Evolutionary conservation across 1,139 yeast species (phyloP).

Genomic region (Zygotorulaspora mrakii): DNA sequence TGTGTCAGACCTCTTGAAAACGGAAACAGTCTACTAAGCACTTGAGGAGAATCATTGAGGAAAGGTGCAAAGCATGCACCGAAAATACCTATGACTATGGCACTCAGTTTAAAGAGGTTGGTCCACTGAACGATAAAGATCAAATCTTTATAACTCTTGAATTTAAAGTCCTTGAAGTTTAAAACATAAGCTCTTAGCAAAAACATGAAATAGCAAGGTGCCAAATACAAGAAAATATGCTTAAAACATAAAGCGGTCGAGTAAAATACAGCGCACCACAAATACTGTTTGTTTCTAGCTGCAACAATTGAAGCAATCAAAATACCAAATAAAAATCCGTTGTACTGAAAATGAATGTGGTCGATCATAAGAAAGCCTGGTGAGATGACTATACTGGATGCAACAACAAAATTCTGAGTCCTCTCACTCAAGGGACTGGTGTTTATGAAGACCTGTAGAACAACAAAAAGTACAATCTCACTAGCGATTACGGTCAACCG

Average conservation of each 20-base stretch:
- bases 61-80: constrained; percentile 79
- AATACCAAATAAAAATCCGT: constrained; percentile 88
- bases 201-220: constrained; percentile 88
- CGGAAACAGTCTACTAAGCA: constrained; percentile 74
- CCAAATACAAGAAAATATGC: constrained; percentile 86
- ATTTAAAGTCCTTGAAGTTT: constrained; percentile 36
- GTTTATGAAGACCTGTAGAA: constrained; percentile 69
- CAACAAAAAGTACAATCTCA: constrained; percentile 65
- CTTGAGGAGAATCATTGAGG: constrained; percentile 59
- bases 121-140: constrained; percentile 52
- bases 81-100: constrained; percentile 62
- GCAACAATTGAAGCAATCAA: constrained; percentile 68
- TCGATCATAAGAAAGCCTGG: constrained; percentile 89
- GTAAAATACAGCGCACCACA: constrained; percentile 70
- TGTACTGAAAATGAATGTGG: constrained; percentile 92
- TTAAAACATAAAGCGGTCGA: constrained; percentile 82
- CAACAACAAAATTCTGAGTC: constrained; percentile 61
- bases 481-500: constrained; percentile 73
- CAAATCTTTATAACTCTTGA: constrained; percentile 35
- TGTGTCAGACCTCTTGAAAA: constrained; percentile 94
- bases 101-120: constrained; percentile 58
- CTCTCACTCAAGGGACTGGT: constrained; percentile 42
- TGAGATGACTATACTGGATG: constrained; percentile 76
- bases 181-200: constrained; percentile 62
- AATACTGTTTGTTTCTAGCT: constrained; percentile 56